Evolutionary conservation across 2,329 filamentous ascomycete species (phyloP), one percentile per base, ranked within the genome.

Genomic region (Colletotrichum agaves): DNA sequence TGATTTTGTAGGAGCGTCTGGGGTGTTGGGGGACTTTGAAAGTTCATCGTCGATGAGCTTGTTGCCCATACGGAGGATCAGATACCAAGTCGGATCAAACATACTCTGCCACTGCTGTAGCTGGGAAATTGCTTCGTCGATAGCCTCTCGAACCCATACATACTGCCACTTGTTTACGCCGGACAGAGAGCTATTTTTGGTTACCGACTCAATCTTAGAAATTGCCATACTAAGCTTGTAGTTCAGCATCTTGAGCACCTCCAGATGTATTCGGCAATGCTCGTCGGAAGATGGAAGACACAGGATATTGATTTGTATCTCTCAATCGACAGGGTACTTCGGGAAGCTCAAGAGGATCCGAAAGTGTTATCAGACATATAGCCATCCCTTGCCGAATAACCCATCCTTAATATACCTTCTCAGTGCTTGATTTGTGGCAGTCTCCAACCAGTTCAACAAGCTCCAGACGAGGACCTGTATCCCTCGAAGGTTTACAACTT

Each of bases 81-180:
- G 10, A 2, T 44, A 57, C 55, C 55, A 57, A 5, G 37, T 57
- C 5, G 55, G 55, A 15, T 57, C 55, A 19, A 57, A 57, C 1
- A 57, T 10, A 1, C 1, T 46, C 3, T 57, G 55, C 55, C 55
- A 46, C 1, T 44, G 37, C 11, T 57, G 55, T 4, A 57, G 39
- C 8, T 57, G n/a, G 0, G 23, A 1, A n/a, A 57, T 44, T 1
- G 55, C 43, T 11, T 57, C 0, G 10, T 57, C 39, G 23, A 57
- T 57, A 2, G 21, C 39, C 5, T 57, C 55, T 0, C 55, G 55
- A 19, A 44, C 0, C 1, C 15, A 3, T 0, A 37, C 23, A 5
- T 57, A 57, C 2, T 57, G 35, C 55, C 21, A 44, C 8, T 5
- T 43, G 11, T 12, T 33, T 1, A 57, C 53, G 6, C 21, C 39